phyloP scores from a whole-genome alignment of 2,329 filamentous ascomycete species.

The Coniella vitis region DNA sequence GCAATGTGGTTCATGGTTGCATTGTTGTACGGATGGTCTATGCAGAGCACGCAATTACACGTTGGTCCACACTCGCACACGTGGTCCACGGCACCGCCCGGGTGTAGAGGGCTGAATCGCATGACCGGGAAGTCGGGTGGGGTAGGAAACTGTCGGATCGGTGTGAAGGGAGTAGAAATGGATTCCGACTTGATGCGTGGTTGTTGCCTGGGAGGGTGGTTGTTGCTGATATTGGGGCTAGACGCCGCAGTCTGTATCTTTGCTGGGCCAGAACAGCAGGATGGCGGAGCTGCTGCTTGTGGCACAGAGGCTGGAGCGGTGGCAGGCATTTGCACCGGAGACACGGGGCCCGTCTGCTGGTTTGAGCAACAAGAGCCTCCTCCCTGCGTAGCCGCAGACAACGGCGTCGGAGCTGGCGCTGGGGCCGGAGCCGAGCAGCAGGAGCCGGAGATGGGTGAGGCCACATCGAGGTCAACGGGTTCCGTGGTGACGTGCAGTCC shows the following conservation, averaged over 20 bases:
- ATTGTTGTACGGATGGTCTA: conserved; percentile 60
- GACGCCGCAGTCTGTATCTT: conserved; percentile 20
- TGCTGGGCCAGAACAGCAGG: conserved; percentile 38
- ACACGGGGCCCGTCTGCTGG: background rate
- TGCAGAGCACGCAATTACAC: conserved; percentile 62
- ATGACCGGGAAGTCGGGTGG: conserved; percentile 31
- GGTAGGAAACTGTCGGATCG: conserved; percentile 28
- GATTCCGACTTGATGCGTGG: conserved; percentile 19
- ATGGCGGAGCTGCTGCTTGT: conserved; percentile 16
- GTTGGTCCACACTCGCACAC: conserved; percentile 57
- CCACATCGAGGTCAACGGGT: conserved; percentile 24
- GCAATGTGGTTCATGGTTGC: conserved; percentile 41
- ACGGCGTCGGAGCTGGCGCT: conserved; percentile 13
- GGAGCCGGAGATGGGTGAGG: conserved; percentile 26
- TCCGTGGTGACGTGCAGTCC: conserved; percentile 19
- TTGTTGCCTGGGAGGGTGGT: conserved; percentile 3
- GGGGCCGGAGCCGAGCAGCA: conserved; percentile 24
- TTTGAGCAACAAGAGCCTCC: conserved; percentile 10
- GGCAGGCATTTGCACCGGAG: background rate
- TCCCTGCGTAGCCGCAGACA: background rate
- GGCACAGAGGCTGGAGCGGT: background rate
- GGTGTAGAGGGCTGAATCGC: conserved; percentile 25
- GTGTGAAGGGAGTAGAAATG: conserved; percentile 17
- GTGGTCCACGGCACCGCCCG: conserved; percentile 23
- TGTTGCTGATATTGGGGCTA: conserved; percentile 10